phyloP scores from a whole-genome alignment of 1,284 basidiomycete species.

The Ganoderma lingzhi region DNA sequence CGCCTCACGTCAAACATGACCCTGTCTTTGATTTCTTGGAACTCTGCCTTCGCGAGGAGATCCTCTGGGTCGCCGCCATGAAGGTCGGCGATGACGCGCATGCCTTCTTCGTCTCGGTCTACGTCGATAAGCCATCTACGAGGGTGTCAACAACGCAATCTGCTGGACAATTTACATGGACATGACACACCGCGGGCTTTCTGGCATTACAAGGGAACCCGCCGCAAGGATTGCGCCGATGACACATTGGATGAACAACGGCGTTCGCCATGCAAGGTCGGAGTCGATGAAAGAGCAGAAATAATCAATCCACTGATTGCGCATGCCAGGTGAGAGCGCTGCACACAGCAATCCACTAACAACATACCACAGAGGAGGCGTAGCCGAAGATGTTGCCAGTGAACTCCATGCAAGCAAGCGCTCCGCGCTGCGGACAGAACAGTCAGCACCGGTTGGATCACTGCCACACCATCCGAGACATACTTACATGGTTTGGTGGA shows the following conservation, averaged over 20 bases:
- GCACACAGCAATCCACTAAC: slow-evolving; percentile 6
- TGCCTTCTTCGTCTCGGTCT: slow-evolving; percentile 86
- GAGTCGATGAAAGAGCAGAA: slow-evolving; percentile 90
- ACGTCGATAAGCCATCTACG: slow-evolving; percentile 91
- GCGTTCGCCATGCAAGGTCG: slow-evolving; percentile 85
- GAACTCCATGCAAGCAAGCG: slow-evolving; percentile 96
- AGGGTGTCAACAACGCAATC: slow-evolving; percentile 17
- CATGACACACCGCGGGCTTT: slow-evolving; percentile 80
- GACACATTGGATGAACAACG: slow-evolving; percentile 87
- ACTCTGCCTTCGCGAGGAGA: slow-evolving; percentile 83
- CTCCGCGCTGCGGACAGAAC: slow-evolving; percentile 70
- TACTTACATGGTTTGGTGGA: slow-evolving; percentile 87
- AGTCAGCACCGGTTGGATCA: slow-evolving; percentile 25
- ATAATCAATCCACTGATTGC: slow-evolving; percentile 90
- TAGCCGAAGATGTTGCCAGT: slow-evolving; percentile 96
- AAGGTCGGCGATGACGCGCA: slow-evolving; percentile 90
- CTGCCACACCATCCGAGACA: slow-evolving; percentile 36
- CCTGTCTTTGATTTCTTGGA: slow-evolving; percentile 91
- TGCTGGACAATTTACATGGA: not conserved
- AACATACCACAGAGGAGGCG: slow-evolving; percentile 90
- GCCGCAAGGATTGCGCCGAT: slow-evolving; percentile 87
- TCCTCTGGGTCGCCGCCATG: slow-evolving; percentile 88
- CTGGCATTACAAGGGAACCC: slow-evolving; percentile 90
- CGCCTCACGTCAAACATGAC: slow-evolving; percentile 79
- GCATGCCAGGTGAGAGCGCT: not conserved